Evolutionary conservation across 2,329 filamentous ascomycete genomes (phyloP).

Genomic region (Sporothrix phasma): DNA sequence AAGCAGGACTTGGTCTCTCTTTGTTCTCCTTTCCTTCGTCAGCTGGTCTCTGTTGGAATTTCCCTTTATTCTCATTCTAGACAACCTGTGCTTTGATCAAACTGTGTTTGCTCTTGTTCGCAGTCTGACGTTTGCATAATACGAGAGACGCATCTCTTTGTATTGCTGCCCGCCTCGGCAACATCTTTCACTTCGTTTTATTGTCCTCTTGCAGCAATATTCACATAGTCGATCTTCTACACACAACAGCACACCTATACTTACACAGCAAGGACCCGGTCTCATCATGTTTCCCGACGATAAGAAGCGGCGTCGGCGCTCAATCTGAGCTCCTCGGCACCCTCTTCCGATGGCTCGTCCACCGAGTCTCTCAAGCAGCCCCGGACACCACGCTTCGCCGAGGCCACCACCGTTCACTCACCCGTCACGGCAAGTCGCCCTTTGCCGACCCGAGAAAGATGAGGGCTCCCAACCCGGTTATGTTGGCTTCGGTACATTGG

Average conservation of each 20-base stretch:
- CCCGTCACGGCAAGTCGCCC: conserved; percentile 52
- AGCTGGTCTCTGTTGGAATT: conserved; percentile 20
- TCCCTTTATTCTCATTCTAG: conserved; percentile 26
- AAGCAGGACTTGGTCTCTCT: conserved; percentile 13
- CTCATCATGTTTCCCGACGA: conserved; percentile 34
- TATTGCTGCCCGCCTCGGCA: conserved; percentile 12
- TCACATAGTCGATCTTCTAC: conserved; percentile 20
- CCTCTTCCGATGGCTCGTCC: conserved; percentile 42
- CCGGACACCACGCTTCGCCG: conserved; percentile 68
- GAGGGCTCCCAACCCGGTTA: conserved; percentile 63
- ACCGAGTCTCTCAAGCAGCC: conserved; percentile 53
- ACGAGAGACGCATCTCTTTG: conserved; percentile 5
- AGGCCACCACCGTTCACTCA: conserved; percentile 70
- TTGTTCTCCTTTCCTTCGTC: conserved; percentile 35
- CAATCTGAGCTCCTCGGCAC: conserved; percentile 42
- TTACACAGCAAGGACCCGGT: neutral
- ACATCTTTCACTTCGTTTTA: neutral
- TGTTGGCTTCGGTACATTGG: conserved; percentile 89
- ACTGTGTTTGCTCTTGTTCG: conserved; percentile 26
- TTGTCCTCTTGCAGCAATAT: conserved; percentile 2
- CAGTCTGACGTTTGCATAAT: conserved; percentile 7
- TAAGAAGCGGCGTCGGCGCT: conserved; percentile 46
- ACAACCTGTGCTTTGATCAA: conserved; percentile 23
- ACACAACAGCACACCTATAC: conserved; percentile 16
- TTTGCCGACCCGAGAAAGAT: conserved; percentile 49